phyloP scores from a whole-genome alignment of 2,329 filamentous ascomycete genomes.

The Emydomyces testavorans region DNA sequence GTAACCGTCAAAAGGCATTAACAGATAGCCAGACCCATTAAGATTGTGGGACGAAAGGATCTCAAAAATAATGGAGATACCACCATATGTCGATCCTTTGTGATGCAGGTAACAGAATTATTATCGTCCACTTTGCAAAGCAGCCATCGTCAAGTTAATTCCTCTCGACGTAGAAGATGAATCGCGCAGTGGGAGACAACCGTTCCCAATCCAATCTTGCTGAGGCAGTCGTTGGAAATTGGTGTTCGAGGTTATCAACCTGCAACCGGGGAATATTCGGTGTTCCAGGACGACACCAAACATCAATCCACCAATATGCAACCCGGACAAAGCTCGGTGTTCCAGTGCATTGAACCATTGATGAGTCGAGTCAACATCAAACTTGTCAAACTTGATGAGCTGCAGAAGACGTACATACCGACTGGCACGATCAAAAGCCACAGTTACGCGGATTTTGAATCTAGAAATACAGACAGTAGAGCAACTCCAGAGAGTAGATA shows the following conservation, averaged over 20 bases:
- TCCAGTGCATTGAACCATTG: slow-evolving; percentile 4
- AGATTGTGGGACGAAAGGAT: no score
- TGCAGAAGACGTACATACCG: not conserved
- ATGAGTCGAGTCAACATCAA: not conserved
- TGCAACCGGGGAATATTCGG: slow-evolving; percentile 11
- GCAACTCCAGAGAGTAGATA: not conserved
- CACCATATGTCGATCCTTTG: no score
- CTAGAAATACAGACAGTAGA: not conserved
- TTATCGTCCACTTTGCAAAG: no score
- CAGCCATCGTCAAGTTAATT: not conserved
- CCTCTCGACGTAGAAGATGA: not conserved
- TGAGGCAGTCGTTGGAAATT: not conserved
- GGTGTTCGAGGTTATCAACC: not conserved
- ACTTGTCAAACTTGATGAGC: slow-evolving; percentile 4
- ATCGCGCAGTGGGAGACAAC: not conserved
- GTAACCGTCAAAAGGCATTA: no score
- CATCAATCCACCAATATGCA: slow-evolving; percentile 7
- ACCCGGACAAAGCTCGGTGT: slow-evolving; percentile 11
- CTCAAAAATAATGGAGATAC: no score
- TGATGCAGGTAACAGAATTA: no score
- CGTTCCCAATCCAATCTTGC: not conserved
- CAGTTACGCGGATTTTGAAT: not conserved
- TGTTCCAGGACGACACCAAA: slow-evolving; percentile 8
- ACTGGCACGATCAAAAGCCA: not conserved
- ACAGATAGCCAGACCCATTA: no score